phyloP scores from a whole-genome alignment of 2,329 filamentous ascomycete species.

The Penicillium brevicompactum region DNA sequence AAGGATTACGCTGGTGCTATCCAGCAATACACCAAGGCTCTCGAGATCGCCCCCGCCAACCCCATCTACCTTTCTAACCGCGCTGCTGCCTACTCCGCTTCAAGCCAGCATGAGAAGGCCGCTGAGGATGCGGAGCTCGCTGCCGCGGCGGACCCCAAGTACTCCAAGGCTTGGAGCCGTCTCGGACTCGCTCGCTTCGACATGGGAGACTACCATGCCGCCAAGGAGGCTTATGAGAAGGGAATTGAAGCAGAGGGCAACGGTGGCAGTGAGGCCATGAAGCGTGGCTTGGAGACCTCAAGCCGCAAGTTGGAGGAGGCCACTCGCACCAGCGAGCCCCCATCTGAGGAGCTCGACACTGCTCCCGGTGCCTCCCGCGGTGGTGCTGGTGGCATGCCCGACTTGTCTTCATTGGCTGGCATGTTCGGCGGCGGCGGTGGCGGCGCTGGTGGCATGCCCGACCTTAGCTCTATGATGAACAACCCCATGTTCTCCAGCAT shows the following conservation, averaged over 20 bases:
- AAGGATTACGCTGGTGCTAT: constrained; percentile 87
- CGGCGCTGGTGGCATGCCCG: constrained; percentile 75
- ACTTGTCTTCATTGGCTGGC: constrained; percentile 69
- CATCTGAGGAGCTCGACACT: constrained; percentile 55
- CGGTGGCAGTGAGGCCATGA: constrained; percentile 95
- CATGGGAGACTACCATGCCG: constrained; percentile 83
- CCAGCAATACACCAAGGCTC: constrained; percentile 82
- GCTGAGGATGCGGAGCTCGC: constrained; percentile 88
- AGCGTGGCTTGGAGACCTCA: constrained; percentile 93
- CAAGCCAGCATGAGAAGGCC: constrained; percentile 80
- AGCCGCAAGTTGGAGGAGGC: constrained; percentile 84
- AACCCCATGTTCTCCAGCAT: constrained; percentile 98
- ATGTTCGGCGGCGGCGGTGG: constrained; percentile 64
- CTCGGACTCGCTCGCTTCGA: constrained; percentile 90
- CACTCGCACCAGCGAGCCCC: constrained; percentile 55
- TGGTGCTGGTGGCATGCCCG: constrained; percentile 66
- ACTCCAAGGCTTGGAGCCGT: constrained; percentile 96
- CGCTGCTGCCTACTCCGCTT: constrained; percentile 86
- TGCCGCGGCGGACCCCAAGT: constrained; percentile 81
- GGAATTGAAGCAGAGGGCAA: constrained; percentile 94
- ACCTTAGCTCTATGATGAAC: constrained; percentile 83
- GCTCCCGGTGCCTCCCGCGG: constrained; percentile 48
- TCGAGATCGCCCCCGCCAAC: constrained; percentile 79
- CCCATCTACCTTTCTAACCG: constrained; percentile 98
- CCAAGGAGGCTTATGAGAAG: constrained; percentile 91